These are phyloP conservation scores for Amanita molliuscula DNA, from an alignment of 768 basidiomycete genomes.

Conservation along the genomic window DNA sequence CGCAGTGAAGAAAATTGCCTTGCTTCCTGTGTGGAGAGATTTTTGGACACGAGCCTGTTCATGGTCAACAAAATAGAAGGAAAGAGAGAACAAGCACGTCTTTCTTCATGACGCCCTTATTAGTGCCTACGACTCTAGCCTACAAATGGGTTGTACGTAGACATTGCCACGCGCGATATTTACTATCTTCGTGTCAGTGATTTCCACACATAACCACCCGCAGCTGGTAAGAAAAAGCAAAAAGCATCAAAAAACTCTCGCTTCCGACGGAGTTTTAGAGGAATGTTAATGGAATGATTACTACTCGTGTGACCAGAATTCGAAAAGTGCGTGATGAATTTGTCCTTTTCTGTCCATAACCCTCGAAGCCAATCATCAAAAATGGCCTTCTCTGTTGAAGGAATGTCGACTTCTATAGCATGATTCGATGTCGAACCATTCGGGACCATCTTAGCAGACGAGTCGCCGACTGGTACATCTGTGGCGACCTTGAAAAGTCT, in stretches of 20 bases:
- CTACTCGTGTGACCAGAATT: slow-evolving; percentile 21
- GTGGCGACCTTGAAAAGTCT: slow-evolving; percentile 61
- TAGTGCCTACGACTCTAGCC: neutral
- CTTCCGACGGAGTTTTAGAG: slow-evolving; percentile 41
- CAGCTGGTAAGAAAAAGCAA: slow-evolving; percentile 56
- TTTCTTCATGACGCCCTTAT: slow-evolving; percentile 5
- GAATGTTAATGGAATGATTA: slow-evolving; percentile 49
- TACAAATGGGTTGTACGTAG: neutral
- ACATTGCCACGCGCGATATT: neutral
- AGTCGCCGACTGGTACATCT: slow-evolving; percentile 62
- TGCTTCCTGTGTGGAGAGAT: slow-evolving; percentile 84
- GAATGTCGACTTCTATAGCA: slow-evolving; percentile 36
- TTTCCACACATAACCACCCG: slow-evolving; percentile 36
- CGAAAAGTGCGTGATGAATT: slow-evolving; percentile 57
- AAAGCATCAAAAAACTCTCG: slow-evolving; percentile 59
- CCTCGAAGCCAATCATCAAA: slow-evolving; percentile 83
- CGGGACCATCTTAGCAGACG: slow-evolving; percentile 24
- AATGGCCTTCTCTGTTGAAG: slow-evolving; percentile 41
- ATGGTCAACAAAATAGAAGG: slow-evolving; percentile 63
- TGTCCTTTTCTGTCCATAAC: slow-evolving; percentile 83
- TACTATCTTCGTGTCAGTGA: neutral
- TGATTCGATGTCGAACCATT: slow-evolving; percentile 18
- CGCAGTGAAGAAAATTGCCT: slow-evolving; percentile 75
- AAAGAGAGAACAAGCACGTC: slow-evolving; percentile 21
- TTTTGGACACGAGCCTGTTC: slow-evolving; percentile 78